These are phyloP conservation scores for Oryza coarctata DNA, from an alignment of 176 grass and related monocot genomes.

Conservation along the genomic window DNA sequence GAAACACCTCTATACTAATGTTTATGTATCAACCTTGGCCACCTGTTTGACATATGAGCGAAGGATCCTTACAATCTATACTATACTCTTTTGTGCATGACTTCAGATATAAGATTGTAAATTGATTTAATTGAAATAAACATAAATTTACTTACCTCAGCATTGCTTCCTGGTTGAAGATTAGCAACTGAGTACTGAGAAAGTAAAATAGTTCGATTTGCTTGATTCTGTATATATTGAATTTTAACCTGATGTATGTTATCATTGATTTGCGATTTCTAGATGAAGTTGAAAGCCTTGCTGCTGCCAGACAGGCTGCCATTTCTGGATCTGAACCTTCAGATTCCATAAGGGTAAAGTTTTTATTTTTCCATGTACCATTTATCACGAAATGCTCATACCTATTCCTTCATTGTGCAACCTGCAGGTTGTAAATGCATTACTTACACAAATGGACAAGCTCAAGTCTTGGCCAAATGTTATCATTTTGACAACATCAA, in stretches of 20 bases:
- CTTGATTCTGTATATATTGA: constrained; percentile 17
- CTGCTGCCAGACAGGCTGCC: constrained; percentile 96
- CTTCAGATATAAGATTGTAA: neutral
- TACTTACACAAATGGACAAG: constrained; percentile 99
- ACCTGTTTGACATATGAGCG: constrained; percentile 1
- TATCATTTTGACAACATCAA: constrained; percentile 98
- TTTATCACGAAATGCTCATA: constrained; percentile 18
- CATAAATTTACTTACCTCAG: neutral
- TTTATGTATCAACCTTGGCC: neutral
- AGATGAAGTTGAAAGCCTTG: constrained; percentile 99
- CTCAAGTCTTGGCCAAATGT: constrained; percentile 99
- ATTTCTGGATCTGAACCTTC: constrained; percentile 99
- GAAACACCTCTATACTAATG: neutral
- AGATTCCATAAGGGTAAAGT: constrained; percentile 93
- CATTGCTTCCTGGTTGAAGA: neutral
- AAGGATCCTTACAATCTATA: neutral
- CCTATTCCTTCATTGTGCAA: constrained; percentile 25
- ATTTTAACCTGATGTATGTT: constrained; percentile 31
- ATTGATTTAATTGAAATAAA: neutral
- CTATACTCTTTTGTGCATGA: constrained; percentile 2
- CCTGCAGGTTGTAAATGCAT: constrained; percentile 91
- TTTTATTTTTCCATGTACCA: constrained; percentile 21
- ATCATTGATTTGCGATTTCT: constrained; percentile 30
- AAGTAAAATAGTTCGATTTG: constrained; percentile 23
- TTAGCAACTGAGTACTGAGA: constrained; percentile 9